phyloP scores from a whole-genome alignment of 805 yeast genomes.

The Saccharomyces kudriavzevii region DNA sequence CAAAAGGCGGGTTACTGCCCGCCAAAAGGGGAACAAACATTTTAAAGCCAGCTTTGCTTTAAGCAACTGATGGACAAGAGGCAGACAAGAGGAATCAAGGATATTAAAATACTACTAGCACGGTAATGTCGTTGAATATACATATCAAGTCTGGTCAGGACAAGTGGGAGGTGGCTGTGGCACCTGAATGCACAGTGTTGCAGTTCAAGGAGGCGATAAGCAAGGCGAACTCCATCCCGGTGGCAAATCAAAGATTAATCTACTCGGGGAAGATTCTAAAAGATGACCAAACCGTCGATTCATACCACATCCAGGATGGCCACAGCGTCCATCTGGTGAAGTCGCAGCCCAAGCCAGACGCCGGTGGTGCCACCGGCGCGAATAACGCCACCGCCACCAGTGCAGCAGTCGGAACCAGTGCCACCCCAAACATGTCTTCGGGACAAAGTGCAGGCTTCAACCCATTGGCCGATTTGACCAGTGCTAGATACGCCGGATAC shows the following conservation, averaged over 20 bases:
- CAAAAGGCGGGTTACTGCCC: neutral
- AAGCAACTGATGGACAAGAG: neutral
- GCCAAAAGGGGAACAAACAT: neutral
- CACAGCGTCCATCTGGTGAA: slow-evolving; percentile 86
- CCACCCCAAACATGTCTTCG: slow-evolving; percentile 57
- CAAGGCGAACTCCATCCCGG: slow-evolving; percentile 55
- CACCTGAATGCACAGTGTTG: slow-evolving; percentile 46
- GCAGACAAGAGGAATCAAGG: neutral
- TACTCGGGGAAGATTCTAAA: slow-evolving; percentile 91
- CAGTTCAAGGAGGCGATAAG: slow-evolving; percentile 64
- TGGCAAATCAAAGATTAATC: slow-evolving; percentile 77
- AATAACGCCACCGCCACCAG: slow-evolving; percentile 19
- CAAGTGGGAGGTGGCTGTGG: slow-evolving; percentile 59
- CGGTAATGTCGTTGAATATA: slow-evolving; percentile 21
- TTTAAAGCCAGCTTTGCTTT: neutral
- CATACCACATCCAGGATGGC: slow-evolving; percentile 76
- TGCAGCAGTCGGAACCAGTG: slow-evolving; percentile 17
- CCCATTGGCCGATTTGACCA: slow-evolving; percentile 85
- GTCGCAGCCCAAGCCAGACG: slow-evolving; percentile 47
- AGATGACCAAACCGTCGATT: slow-evolving; percentile 64
- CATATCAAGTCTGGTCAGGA: slow-evolving; percentile 56
- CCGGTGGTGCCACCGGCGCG: slow-evolving; percentile 19
- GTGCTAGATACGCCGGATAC: slow-evolving; percentile 92
- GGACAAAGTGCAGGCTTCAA: slow-evolving; percentile 79
- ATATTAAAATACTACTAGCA: neutral